Conservation (phyloP, 345 rosid species). For the Iberis pinnata region DNA sequence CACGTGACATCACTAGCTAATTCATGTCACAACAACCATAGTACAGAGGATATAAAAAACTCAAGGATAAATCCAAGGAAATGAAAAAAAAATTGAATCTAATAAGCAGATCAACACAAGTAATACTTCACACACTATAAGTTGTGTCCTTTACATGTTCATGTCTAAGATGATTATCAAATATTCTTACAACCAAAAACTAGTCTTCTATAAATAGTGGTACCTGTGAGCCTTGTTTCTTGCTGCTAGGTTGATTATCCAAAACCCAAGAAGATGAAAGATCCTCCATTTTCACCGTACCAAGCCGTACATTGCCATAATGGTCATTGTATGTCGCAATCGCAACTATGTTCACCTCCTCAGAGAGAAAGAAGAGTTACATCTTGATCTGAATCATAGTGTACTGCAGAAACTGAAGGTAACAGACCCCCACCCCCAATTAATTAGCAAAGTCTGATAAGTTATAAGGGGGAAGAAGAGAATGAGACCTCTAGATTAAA, state of each 20-base stretch:
- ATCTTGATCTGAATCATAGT: conserved; percentile 42
- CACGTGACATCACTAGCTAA: conserved; percentile 35
- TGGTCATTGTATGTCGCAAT: conserved; percentile 77
- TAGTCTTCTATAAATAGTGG: not conserved
- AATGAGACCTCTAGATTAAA: conserved; percentile 45
- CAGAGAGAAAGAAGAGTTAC: conserved; percentile 34
- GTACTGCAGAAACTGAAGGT: conserved; percentile 32
- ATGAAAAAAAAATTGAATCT: conserved; percentile 8
- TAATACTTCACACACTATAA: not conserved
- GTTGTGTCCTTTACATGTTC: not conserved
- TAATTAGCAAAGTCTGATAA: not conserved
- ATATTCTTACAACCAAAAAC: not conserved
- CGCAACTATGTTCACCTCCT: conserved; percentile 88
- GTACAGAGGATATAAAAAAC: conserved; percentile 11
- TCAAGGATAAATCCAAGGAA: conserved; percentile 10
- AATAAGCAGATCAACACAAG: not conserved
- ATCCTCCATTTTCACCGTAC: conserved; percentile 72
- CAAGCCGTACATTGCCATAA: conserved; percentile 49
- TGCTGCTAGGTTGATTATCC: conserved; percentile 44
- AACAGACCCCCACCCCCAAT: conserved; percentile 16
- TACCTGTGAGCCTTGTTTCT: conserved; percentile 47
- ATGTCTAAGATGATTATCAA: not conserved
- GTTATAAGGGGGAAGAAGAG: not conserved
- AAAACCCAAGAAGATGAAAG: conserved; percentile 89
- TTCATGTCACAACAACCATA: conserved; percentile 13